Evolutionary conservation across 2,329 filamentous ascomycete species (phyloP), one percentile per base, ranked within the genome.

Genomic region (Aspergillus transmontanensis): DNA sequence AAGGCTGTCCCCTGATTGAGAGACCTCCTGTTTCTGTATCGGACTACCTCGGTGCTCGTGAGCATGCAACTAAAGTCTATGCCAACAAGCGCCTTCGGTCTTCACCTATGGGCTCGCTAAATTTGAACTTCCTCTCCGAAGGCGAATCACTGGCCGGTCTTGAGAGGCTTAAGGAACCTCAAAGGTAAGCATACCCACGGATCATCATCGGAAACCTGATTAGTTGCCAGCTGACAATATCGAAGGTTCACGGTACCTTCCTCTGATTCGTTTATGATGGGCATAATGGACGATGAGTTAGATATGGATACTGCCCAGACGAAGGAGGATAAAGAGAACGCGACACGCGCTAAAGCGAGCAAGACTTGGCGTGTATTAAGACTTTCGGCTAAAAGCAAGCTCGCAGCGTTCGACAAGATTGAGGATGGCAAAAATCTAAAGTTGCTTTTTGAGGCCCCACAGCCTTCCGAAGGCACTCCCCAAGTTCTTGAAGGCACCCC

Each of bases 301-400:
- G 93, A 97, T 75, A 87, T 96, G 59, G 91, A 93, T 23, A 93
- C 94, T 85, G 90, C 92, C 11, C 86, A 86, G 60, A 87, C 81
- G 46, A 84, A 88, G 46, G 85, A 86, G 62, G 87, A 89, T 66
- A 87, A 83, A 72, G 81, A 85, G 56, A 76, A 78, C 69, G 85
- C 81, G 80, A 86, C 77, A 79, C 90, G 91, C 67, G 85, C 89
- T 60, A 96, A 96, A 76, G 88, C 90, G 23, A 97, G 93, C 81
- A 94, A 96, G 77, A 90, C 89, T 61, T 99, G 95, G 95, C 87
- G 94, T 69, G 92, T 93, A 6, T 81, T 99, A 66, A 88, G 95
- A 58, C 86, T 96, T 67, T 91, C 93, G 11, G 89, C 90, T 61
- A 88, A 87, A 67, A 88, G 84, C 61, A 90, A 90, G 70, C 85